phyloP scores from a whole-genome alignment of 768 basidiomycete genomes.

The Amanita subjunquillea region DNA sequence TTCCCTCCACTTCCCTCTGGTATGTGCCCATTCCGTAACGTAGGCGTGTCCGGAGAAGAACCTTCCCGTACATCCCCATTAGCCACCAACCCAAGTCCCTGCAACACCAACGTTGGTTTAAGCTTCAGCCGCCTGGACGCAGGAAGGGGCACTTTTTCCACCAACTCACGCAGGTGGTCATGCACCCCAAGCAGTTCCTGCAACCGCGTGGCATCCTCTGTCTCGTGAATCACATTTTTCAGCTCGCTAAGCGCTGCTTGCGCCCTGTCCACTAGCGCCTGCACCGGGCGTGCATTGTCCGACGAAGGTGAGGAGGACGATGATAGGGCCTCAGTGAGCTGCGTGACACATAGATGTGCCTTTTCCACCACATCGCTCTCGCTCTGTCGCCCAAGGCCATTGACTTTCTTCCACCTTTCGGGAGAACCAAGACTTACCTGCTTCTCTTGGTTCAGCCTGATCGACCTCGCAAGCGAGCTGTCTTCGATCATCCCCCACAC shows the following conservation, averaged over 20 bases:
- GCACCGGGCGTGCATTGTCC: conserved; percentile 12
- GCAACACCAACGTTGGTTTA: conserved; percentile 29
- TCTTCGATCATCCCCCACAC: conserved; percentile 84
- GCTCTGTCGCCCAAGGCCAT: conserved; percentile 17
- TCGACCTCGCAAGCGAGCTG: conserved; percentile 67
- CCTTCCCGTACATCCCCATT: conserved; percentile 10
- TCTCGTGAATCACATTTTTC: conserved; percentile 39
- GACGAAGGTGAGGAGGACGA: not conserved
- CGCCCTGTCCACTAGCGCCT: conserved; percentile 35
- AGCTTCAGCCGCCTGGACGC: not conserved
- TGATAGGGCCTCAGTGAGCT: conserved; percentile 23
- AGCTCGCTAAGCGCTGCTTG: conserved; percentile 44
- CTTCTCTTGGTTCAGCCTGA: conserved; percentile 48
- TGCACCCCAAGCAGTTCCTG: conserved; percentile 63
- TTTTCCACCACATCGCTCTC: conserved; percentile 38
- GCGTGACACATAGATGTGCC: conserved; percentile 30
- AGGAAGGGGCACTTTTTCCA: conserved; percentile 37
- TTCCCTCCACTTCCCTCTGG: conserved; percentile 3
- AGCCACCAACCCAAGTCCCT: conserved; percentile 33
- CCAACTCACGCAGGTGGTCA: conserved; percentile 51
- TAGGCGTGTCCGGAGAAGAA: conserved; percentile 1
- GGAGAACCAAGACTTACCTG: conserved; percentile 22
- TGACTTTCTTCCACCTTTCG: not conserved
- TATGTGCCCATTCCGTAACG: conserved; percentile 5
- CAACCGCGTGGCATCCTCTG: conserved; percentile 48